Evolutionary conservation across 192 early-diverging fungal genomes (phyloP), one percentile per base, ranked within the genome.

Genomic region (Diversispora epigaea): DNA sequence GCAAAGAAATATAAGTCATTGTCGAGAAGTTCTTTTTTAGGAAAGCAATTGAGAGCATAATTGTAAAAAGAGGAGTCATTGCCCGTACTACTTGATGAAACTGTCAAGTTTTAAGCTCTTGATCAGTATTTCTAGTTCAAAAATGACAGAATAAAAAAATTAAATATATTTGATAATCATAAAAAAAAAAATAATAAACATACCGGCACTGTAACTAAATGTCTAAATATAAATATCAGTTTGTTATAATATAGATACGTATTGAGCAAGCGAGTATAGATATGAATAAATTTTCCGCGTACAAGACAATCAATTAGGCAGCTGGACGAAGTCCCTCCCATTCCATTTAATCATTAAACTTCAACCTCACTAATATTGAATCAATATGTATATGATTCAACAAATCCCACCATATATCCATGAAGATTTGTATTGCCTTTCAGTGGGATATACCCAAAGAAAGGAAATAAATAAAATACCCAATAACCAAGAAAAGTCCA

Each of bases 71-170:
- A 0, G 93, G 94, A 15, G 91, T 91, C 77, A 92, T 95, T 43
- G 90, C 89, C 11, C 94, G 83, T 1, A 95, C 88, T 10, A 93
- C 88, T 85, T 95, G 94, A 78, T 95, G 94, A 68, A 95, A 85
- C 77, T 77, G 73, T 44, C 14, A 45, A 40, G 25, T 32, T 50
- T 50, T 50, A 50, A 50, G 45, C 4, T 4, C 12, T 46, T 14
- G 66, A 0, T 50, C n/a, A 68, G n/a, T 60, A 41, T 43, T 62
- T n/a, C 55, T 40, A 6, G n/a, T 39, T 68, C 6, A 46, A 14
- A 76, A 60, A 32, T 69, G 15, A 25, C 21, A 10, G 6, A 40
- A 46, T 43, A 71, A 64, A 61, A 41, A 15, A 45, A 40, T 3
- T 40, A 7, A 68, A n/a, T 43, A 55, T 54, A 62, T 62, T 25